Evolutionary conservation across 257 asterid species (phyloP), one percentile per base, ranked within the genome.

Genomic region (Gardenia jasminoides): DNA sequence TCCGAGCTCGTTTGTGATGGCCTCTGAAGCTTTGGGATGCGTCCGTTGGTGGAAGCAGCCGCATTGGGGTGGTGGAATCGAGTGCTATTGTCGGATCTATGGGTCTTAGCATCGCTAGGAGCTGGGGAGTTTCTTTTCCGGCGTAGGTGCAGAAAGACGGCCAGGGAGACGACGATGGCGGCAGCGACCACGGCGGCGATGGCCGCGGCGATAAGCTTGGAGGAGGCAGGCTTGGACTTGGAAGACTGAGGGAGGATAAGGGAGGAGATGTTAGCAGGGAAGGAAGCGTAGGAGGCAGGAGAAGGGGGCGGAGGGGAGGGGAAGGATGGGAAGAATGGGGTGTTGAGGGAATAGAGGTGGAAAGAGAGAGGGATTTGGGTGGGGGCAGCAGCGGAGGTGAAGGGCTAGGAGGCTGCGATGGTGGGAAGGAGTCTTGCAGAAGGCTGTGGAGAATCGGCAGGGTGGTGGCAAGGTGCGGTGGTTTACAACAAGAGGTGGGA

Each of bases 1-100:
- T 96, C 99, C 0, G 99, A 78, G 85, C 99, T 95, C 54, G 92
- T 84, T 46, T 92, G 98, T 2, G 99, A 91, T 4, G 98, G 99
- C 30, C 98, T 82, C 56, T 82, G 93, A 39, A 93, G 92, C 90
- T 90, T 92, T n/a, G 99, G 98, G 31, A 94, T 72, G 31, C n/a
- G 62, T 65, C 76, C 72, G 46, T 30, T 33, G 7, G 17, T 10
- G n/a, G 67, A 13, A 39, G 16, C n/a, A 46, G 19, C 59, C n/a
- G 75, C 44, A 76, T 54, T 73, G n/a, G 83, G 41, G 72, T 72
- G 82, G 77, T 80, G 85, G 77, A 70, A 80, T 0, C 80, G 66
- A 4, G 78, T 86, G 81, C 87, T 82, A 69, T 41, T 88, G 19
- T 90, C 96, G 78, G 98, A 92, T 87, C 92, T 87, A 10, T 72